Conservation (phyloP, 176 grass and related monocot species). For the Thinopyrum elongatum region DNA sequence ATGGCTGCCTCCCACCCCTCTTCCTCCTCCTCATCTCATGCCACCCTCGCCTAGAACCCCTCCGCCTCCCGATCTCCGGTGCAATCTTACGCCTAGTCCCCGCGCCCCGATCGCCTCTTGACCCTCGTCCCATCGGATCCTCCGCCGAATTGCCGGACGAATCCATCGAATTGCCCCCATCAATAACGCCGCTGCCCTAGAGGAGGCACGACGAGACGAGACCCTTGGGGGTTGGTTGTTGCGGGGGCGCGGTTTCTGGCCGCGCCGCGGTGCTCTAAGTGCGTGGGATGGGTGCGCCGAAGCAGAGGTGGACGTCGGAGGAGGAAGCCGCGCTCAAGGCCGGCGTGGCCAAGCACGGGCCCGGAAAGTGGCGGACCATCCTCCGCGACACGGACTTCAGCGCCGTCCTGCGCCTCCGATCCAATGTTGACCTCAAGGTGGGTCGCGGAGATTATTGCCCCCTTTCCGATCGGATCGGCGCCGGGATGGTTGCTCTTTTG, state of each 20-base stretch:
- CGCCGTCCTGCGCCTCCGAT: slow-evolving; percentile 52
- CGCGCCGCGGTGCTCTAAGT: neutral
- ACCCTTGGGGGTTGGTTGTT: neutral
- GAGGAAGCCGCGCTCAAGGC: slow-evolving; percentile 93
- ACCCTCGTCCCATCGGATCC: slow-evolving; percentile 3
- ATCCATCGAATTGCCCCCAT: slow-evolving; percentile 30
- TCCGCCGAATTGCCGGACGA: neutral
- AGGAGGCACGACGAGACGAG: neutral
- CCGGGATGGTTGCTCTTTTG: neutral
- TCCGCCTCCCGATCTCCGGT: slow-evolving; percentile 11
- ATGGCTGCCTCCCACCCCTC: neutral
- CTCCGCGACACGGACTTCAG: slow-evolving; percentile 91
- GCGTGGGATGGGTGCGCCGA: slow-evolving; percentile 73
- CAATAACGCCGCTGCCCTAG: slow-evolving; percentile 4
- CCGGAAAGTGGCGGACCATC: slow-evolving; percentile 94
- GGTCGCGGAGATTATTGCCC: neutral
- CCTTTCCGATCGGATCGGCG: slow-evolving; percentile 16
- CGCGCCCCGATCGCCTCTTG: neutral
- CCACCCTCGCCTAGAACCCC: slow-evolving; percentile 40
- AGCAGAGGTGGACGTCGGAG: slow-evolving; percentile 90
- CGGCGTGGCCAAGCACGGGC: slow-evolving; percentile 83
- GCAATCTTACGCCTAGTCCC: slow-evolving; percentile 9
- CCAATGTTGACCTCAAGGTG: slow-evolving; percentile 99
- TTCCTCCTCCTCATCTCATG: slow-evolving; percentile 27
- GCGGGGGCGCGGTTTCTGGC: neutral